A percentile compares a stretch with the other conserved stretches of the same genome.
phyloP scores from a whole-genome alignment of 2,329 filamentous ascomycete species.

The Botrytis fabae region DNA sequence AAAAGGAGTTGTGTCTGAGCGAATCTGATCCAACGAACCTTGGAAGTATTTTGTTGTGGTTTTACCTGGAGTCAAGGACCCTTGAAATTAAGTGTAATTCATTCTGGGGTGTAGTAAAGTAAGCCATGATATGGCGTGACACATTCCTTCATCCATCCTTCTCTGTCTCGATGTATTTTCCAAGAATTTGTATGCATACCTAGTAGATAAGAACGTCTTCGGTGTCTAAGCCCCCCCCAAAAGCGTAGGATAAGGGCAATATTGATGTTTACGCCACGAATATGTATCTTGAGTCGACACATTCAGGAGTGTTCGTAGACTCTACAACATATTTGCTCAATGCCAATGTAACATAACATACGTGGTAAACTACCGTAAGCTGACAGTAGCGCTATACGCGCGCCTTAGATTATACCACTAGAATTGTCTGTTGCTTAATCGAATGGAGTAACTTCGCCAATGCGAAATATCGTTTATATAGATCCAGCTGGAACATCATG shows the following conservation, averaged over 20 bases:
- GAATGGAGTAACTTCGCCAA: background rate
- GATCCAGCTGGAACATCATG: background rate
- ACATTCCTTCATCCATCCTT: background rate
- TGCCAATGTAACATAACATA: background rate
- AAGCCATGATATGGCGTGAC: background rate
- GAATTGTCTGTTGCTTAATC: background rate
- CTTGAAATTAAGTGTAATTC: background rate
- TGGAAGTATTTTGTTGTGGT: background rate
- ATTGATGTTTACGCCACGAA: background rate
- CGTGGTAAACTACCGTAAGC: background rate
- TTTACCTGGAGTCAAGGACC: background rate
- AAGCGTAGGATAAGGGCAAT: background rate
- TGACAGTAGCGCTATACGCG: background rate
- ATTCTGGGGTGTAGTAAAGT: background rate
- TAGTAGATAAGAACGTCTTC: background rate
- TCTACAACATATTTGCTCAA: background rate
- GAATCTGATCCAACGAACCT: background rate
- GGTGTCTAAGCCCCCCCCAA: background rate
- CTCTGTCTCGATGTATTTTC: background rate
- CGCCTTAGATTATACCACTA: background rate
- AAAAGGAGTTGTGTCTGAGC: conserved; percentile 1
- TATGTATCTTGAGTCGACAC: background rate
- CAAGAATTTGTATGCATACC: background rate
- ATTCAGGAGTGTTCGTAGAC: background rate
- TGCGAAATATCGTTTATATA: background rate